phyloP scores from a whole-genome alignment of 140 eudicot species.

The Flaveria floridana region DNA sequence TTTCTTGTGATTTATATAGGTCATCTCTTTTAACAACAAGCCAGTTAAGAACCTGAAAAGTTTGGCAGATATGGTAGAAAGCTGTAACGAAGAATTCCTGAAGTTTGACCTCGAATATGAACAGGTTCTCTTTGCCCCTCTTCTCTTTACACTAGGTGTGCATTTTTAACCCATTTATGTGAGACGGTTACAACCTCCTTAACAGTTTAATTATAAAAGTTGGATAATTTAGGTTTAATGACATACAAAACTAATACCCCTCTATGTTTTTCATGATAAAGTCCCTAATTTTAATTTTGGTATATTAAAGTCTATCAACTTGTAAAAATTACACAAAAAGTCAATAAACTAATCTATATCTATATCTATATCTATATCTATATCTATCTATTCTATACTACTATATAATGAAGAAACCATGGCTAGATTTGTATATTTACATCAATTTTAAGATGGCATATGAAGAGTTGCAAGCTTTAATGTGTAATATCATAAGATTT shows the following conservation, averaged over 20 bases:
- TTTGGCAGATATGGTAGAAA: constrained; percentile 64
- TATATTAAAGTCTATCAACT: neutral
- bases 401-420: too few relatives aligned
- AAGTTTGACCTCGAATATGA: constrained; percentile 61
- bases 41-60: constrained; percentile 61
- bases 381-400: too few relatives aligned
- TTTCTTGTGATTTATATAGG: constrained; percentile 30
- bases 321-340: neutral
- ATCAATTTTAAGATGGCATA: too few relatives aligned
- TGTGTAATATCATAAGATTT: too few relatives aligned
- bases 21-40: constrained; percentile 58
- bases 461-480: too few relatives aligned
- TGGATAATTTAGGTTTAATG: neutral
- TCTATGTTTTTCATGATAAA: neutral
- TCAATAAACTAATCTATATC: neutral
- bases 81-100: constrained; percentile 53
- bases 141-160: neutral
- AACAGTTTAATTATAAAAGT: neutral
- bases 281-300: neutral
- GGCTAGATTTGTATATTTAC: too few relatives aligned
- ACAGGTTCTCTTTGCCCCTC: constrained; percentile 40
- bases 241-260: neutral
- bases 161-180: neutral
- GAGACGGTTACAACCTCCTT: neutral
- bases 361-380: too few relatives aligned